Evolutionary conservation across 169 alveolate genomes (phyloP), one percentile per base, ranked within the genome.

Genomic region (Plasmodium vinckei): DNA sequence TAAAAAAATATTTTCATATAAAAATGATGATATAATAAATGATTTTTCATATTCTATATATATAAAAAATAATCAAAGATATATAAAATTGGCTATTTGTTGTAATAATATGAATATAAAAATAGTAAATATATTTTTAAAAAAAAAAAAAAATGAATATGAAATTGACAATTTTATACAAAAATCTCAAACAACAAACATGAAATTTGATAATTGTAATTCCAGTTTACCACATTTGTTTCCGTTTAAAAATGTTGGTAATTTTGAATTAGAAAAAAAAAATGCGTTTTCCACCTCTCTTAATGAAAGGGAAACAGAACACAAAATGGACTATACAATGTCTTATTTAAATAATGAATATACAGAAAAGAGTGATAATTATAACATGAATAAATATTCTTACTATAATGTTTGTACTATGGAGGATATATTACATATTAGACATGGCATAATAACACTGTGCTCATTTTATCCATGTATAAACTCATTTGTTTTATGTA

Each of bases 401-500:
- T 12, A 51, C 3, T 13, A 15, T 51, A 3, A 12, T 13, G 59
- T 77, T 6, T 47, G 21, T 49, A 27, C 65, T 63, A 23, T 39
- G 13, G 88, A 77, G 33, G 88, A 77, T 63, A 4, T 49, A 17
- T 23, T 77, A 7, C 49, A 33, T 57, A 13, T 77, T 9, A 73
- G 61, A 25, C 88, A 77, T 63, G 88, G 88, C 9, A 65, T 77
- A 54, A 47, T 77, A 49, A 63, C 88, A 7, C 15, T 77, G 51
- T 77, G 88, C 17, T 77, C 88, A 13, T 77, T 77, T 77, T 77
- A 56, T 44, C 88, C 88, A 13, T 77, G 88, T 46, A 39, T 77
- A 13, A 77, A 77, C 39, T 77, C 88, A 12, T 63, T 27, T 46
- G 69, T 77, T 51, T 67, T 77, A 13, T 63, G 79, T 39, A 13